These are phyloP conservation scores for Selaginella moellendorffii DNA, from an alignment of 75 land plant genomes.

Conservation along the genomic window DNA sequence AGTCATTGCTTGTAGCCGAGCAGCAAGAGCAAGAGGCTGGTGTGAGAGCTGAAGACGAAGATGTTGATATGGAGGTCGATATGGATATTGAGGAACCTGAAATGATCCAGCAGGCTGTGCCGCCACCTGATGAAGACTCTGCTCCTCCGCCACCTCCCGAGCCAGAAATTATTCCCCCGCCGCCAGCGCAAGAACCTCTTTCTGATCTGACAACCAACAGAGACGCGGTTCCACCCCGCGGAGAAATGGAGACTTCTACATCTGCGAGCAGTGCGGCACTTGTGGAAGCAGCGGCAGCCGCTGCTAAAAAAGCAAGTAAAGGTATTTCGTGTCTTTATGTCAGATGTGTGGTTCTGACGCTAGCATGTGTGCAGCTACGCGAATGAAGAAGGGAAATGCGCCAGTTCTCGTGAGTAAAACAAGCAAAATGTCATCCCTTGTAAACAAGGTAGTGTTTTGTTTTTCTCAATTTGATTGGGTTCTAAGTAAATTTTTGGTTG, in stretches of 20 bases:
- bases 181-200: constrained; percentile 59
- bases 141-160: constrained; percentile 92
- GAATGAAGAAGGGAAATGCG: constrained; percentile 50
- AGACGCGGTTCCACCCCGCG: not conserved
- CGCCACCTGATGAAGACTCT: not conserved
- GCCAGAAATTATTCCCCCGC: constrained; percentile 47
- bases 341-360: not conserved
- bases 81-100: constrained; percentile 75
- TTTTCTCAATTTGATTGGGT: not conserved
- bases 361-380: constrained; percentile 22
- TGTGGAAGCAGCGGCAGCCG: no score
- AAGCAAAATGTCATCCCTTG: constrained; percentile 79
- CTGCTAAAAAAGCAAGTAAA: constrained; percentile 8
- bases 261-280: constrained; percentile 9
- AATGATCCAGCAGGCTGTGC: not conserved
- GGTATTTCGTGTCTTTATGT: not conserved
- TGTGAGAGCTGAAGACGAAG: constrained; percentile 12
- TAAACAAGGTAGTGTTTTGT: constrained; percentile 56
- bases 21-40: no score
- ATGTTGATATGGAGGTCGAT: constrained; percentile 93
- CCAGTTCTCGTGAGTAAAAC: constrained; percentile 40
- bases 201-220: no score
- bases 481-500: not conserved
- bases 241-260: constrained; percentile 13
- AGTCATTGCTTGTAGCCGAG: constrained; percentile 22